Conservation (phyloP, 1,284 basidiomycete species). For the Wallemia mellicola region DNA sequence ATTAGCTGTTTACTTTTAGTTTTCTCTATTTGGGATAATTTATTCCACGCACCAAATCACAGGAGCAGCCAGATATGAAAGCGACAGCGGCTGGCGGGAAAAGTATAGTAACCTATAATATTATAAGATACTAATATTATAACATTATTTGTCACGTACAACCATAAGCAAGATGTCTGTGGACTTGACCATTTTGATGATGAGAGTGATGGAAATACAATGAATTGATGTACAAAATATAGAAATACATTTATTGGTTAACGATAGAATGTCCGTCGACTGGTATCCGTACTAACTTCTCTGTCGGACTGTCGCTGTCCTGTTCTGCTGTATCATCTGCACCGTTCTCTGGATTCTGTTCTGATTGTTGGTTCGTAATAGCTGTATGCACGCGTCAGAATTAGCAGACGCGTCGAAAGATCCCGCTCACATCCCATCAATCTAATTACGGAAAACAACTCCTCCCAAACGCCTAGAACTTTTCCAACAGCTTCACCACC, state of each 20-base stretch:
- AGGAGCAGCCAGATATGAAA: constrained; percentile 11
- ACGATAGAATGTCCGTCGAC: neutral
- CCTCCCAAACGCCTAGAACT: neutral
- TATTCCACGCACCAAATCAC: constrained; percentile 3
- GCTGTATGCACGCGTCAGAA: neutral
- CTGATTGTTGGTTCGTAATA: neutral
- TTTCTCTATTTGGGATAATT: neutral
- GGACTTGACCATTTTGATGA: neutral
- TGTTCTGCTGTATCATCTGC: neutral
- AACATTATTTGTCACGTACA: neutral
- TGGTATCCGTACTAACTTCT: neutral
- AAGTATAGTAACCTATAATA: constrained; percentile 7
- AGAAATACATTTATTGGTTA: neutral
- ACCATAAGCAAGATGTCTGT: neutral
- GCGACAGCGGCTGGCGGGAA: constrained; percentile 11
- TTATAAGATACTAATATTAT: neutral
- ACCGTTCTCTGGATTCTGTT: too few relatives aligned
- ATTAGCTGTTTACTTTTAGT: neutral
- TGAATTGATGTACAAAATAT: neutral
- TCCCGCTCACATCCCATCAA: neutral
- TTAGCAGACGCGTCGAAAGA: neutral
- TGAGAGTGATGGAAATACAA: too few relatives aligned
- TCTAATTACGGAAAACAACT: neutral
- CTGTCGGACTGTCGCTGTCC: neutral
- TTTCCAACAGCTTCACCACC: neutral